Conservation (phyloP, 73 alveolate species). For the Symbiodinium pilosum region DNA sequence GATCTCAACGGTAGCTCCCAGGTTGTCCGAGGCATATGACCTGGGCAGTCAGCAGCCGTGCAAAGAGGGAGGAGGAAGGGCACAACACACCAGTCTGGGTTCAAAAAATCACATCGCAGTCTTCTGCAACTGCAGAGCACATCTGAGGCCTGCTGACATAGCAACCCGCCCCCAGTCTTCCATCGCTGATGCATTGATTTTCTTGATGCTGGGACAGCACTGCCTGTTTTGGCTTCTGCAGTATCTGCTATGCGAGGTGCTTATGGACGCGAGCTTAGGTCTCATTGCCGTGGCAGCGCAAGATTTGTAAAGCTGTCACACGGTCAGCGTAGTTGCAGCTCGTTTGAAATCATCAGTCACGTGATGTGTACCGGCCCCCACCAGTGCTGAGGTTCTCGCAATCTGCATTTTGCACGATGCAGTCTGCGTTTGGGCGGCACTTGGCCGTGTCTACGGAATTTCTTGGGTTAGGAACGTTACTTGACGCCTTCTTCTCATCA, state of each 20-base stretch:
- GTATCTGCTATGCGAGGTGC: background rate
- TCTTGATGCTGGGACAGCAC: background rate
- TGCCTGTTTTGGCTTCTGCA: background rate
- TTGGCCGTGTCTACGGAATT: no score
- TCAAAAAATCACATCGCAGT: no score
- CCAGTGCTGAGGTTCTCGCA: no score
- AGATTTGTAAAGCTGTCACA: background rate
- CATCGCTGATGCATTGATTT: background rate
- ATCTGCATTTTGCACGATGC: background rate
- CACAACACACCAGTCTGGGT: no score
- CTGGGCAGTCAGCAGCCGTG: background rate
- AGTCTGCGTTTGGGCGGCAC: background rate
- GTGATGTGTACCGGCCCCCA: no score
- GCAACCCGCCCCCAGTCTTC: background rate
- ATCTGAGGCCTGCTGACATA: background rate
- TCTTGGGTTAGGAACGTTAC: no score
- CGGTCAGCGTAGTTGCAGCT: no score
- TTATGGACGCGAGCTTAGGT: background rate
- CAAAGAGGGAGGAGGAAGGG: no score
- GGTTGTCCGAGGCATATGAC: background rate
- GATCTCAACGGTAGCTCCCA: background rate
- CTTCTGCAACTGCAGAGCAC: background rate
- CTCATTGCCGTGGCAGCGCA: background rate
- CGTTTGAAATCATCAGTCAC: no score
- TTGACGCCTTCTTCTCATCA: no score